Conservation (phyloP, 2,329 filamentous ascomycete species). For the Calonectria honghensis region DNA sequence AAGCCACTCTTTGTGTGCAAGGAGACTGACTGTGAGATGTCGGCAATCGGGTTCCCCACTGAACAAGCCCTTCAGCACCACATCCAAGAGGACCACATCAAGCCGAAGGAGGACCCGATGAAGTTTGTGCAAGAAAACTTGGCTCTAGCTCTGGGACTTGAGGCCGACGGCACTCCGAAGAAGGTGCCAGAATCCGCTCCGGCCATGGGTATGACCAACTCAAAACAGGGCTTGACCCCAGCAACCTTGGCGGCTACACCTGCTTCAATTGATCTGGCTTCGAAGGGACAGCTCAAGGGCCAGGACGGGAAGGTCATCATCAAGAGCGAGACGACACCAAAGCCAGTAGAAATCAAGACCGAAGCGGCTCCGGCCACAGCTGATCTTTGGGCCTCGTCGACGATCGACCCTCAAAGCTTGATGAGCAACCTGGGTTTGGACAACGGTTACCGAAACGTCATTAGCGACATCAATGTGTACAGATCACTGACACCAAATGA, state of each 20-base stretch:
- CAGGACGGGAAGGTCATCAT: slow-evolving; percentile 58
- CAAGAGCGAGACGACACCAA: slow-evolving; percentile 57
- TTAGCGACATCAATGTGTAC: slow-evolving; percentile 73
- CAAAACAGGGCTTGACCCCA: slow-evolving; percentile 70
- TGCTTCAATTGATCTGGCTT: slow-evolving; percentile 70
- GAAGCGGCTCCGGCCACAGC: slow-evolving; percentile 46
- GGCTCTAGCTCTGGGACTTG: slow-evolving; percentile 69
- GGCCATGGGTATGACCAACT: slow-evolving; percentile 64
- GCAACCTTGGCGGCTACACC: slow-evolving; percentile 66
- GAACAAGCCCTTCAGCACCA: slow-evolving; percentile 74
- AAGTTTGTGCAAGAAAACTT: slow-evolving; percentile 72
- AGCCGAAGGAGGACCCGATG: slow-evolving; percentile 72
- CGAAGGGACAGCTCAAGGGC: slow-evolving; percentile 69
- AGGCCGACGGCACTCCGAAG: slow-evolving; percentile 68
- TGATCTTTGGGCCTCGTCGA: slow-evolving; percentile 64
- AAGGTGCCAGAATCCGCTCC: slow-evolving; percentile 56
- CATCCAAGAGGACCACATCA: slow-evolving; percentile 75
- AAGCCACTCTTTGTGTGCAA: slow-evolving; percentile 70
- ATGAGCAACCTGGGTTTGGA: slow-evolving; percentile 60
- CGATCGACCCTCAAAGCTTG: slow-evolving; percentile 70
- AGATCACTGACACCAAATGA: slow-evolving; percentile 76
- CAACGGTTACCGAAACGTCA: slow-evolving; percentile 64
- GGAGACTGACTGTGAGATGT: slow-evolving; percentile 73
- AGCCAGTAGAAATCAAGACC: slow-evolving; percentile 55
- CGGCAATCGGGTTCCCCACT: slow-evolving; percentile 69